Evolutionary conservation across 176 grass and related monocot species (phyloP).

Genomic region (Rhynchospora breviuscula): DNA sequence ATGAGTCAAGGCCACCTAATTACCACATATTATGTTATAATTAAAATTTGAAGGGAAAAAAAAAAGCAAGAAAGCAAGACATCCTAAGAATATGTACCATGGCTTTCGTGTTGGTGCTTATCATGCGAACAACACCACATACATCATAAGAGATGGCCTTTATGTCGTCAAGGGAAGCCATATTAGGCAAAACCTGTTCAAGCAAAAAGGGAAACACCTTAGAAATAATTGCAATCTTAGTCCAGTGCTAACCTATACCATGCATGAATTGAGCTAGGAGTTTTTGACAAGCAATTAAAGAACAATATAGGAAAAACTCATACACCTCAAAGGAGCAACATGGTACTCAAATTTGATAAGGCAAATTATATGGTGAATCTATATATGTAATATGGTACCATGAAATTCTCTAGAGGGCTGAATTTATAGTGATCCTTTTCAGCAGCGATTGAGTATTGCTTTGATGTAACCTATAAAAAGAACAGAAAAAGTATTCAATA

Average conservation of each 20-base stretch:
- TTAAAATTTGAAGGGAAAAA: not conserved
- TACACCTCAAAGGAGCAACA: not conserved
- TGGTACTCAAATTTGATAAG: not conserved
- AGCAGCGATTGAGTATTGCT: conserved; percentile 68
- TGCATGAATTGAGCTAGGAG: not conserved
- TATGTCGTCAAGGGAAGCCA: conserved; percentile 86
- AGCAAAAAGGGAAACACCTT: not conserved
- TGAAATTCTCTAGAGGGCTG: conserved; percentile 68
- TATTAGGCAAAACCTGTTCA: conserved; percentile 83
- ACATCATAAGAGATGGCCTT: conserved; percentile 69
- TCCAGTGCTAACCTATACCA: not conserved
- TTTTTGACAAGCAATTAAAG: not conserved
- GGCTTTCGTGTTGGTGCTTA: conserved; percentile 71
- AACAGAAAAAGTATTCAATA: not conserved
- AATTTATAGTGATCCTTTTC: conserved; percentile 95
- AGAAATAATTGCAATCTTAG: not conserved
- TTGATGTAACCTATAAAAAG: conserved; percentile 81
- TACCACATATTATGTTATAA: conserved; percentile 17
- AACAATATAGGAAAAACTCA: not conserved
- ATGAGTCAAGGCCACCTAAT: conserved; percentile 78
- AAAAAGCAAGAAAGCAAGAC: conserved; percentile 6
- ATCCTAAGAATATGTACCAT: conserved; percentile 50
- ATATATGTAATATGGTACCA: conserved; percentile 51
- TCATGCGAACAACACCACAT: conserved; percentile 79
- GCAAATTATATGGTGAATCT: not conserved